A percentile compares a stretch with the other conserved stretches of the same genome.
These are phyloP conservation scores for Arachis stenosperma DNA, from an alignment of 306 rosid genomes.

Conservation along the genomic window DNA sequence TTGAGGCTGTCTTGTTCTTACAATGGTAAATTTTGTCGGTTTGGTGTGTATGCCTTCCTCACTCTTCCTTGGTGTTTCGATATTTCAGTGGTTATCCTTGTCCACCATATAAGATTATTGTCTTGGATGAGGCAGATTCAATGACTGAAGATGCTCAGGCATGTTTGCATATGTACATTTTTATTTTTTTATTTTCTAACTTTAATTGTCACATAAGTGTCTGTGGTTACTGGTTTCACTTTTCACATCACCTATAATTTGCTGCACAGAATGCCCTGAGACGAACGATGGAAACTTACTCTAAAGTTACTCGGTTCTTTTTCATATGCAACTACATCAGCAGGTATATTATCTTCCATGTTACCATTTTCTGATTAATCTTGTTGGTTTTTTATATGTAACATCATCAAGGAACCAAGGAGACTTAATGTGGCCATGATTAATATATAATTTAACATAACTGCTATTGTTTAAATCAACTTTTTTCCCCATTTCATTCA, in stretches of 20 bases:
- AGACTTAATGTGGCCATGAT: slow-evolving; percentile 8
- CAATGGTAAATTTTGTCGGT: neutral
- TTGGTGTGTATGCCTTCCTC: slow-evolving; percentile 17
- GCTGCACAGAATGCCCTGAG: slow-evolving; percentile 85
- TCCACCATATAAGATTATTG: slow-evolving; percentile 89
- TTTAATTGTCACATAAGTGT: neutral
- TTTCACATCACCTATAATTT: slow-evolving; percentile 24
- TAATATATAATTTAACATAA: slow-evolving; percentile 5
- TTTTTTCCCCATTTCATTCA: neutral
- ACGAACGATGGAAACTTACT: slow-evolving; percentile 93
- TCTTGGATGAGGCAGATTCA: slow-evolving; percentile 96
- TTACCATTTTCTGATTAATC: slow-evolving; percentile 17
- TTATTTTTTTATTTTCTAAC: slow-evolving; percentile 3
- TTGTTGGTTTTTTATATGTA: slow-evolving; percentile 1
- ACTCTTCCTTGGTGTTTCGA: neutral
- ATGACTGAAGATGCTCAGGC: slow-evolving; percentile 99
- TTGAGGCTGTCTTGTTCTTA: neutral
- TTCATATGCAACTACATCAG: slow-evolving; percentile 95
- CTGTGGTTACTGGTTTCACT: slow-evolving; percentile 15
- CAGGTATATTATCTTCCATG: slow-evolving; percentile 56
- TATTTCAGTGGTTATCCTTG: slow-evolving; percentile 77
- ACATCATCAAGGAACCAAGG: slow-evolving; percentile 1
- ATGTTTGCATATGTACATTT: slow-evolving; percentile 12
- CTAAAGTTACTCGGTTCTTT: slow-evolving; percentile 91
- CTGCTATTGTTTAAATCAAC: neutral